Base-by-base conservation (phyloP, 2,329 filamentous ascomycete genomes). In the Fusarium sp. region DNA sequence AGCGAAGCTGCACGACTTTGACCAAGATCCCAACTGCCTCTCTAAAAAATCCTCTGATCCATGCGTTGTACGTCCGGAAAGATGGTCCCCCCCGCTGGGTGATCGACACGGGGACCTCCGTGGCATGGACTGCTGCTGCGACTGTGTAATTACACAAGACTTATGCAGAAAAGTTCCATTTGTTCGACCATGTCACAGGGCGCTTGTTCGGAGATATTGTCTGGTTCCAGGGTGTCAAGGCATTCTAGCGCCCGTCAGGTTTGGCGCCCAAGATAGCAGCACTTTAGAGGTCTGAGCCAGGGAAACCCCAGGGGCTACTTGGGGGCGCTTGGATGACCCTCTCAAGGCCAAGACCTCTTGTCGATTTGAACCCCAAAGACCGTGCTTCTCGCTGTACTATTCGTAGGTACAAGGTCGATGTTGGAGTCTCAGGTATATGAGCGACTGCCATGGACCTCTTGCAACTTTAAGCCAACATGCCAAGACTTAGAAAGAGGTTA, bases 251-350 rank as follows among this genome's bases (percentile, higher is more conserved):
- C 25, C 36, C 25, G 29, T 44, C 42, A 53, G 46, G 29, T n/a
- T 33, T 34, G 60, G 53, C 54, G 66, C 72, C 64, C 61, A 64
- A 73, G 72, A 72, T 74, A 74, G 72, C 62, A 74, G 72, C 64
- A 58, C 55, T 50, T 51, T 44, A 42, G 58, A 42, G 58, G 64
- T 70, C 54, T 61, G 70, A 40, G 64, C 55, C 50, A 50, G 38
- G 42, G 50, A 54, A 38, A 57, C 58, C 44, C 53, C 25, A 33
- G 62, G 33, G 59, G 18, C 18, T 20, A 20, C 18, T 20, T 20
- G 18, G 18, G 18, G 57, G 61, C 58, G 68, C 70, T 72, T 64
- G 69, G 57, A 38, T 42, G 40, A 50, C 38, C 38, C 38, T 40
- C 10, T 6, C 38, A 13, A 40, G 38, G 38, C 16, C 16, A 58